phyloP scores from a whole-genome alignment of 163 green algal species.

The Scenedesmus sp. region DNA sequence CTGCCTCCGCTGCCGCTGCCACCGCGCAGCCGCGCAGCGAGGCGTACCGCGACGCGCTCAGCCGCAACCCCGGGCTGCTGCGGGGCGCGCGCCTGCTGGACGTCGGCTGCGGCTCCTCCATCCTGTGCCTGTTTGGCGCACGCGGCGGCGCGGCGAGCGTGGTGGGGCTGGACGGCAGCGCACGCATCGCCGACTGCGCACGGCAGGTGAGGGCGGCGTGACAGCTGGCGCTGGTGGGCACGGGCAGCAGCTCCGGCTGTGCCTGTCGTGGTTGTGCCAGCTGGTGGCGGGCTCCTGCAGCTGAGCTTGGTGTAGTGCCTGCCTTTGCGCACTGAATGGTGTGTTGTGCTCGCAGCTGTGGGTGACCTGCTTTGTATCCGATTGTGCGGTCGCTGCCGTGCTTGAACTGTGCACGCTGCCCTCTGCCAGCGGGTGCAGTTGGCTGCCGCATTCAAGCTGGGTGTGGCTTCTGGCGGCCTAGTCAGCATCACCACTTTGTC shows the following conservation, averaged over 20 bases:
- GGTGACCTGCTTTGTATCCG: too few species aligned
- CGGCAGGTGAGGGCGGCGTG: constrained; percentile 42
- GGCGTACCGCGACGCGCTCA: constrained; percentile 88
- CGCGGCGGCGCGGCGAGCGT: constrained; percentile 79
- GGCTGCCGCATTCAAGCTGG: not conserved
- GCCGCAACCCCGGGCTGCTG: constrained; percentile 85
- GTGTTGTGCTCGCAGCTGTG: too few species aligned
- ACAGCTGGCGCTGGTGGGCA: not conserved
- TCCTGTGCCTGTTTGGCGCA: constrained; percentile 96
- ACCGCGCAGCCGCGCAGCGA: constrained; percentile 84
- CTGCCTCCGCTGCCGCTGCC: not conserved
- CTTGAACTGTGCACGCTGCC: too few species aligned
- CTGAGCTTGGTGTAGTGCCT: not conserved
- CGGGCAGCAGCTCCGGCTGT: not conserved
- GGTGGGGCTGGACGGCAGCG: constrained; percentile 85
- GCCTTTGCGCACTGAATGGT: too few species aligned
- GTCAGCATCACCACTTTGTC: not conserved
- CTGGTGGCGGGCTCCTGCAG: not conserved
- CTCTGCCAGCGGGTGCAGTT: not conserved
- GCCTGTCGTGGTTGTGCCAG: not conserved
- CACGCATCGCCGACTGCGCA: constrained; percentile 79
- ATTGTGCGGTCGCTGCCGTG: too few species aligned
- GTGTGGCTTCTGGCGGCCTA: not conserved
- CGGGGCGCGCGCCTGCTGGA: constrained; percentile 86
- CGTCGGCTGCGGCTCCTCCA: constrained; percentile 96